A percentile compares a stretch with the other conserved stretches of the same genome.
These are phyloP conservation scores for Nepenthes mirabilis DNA, from an alignment of 148 eudicot genomes.

Conservation along the genomic window DNA sequence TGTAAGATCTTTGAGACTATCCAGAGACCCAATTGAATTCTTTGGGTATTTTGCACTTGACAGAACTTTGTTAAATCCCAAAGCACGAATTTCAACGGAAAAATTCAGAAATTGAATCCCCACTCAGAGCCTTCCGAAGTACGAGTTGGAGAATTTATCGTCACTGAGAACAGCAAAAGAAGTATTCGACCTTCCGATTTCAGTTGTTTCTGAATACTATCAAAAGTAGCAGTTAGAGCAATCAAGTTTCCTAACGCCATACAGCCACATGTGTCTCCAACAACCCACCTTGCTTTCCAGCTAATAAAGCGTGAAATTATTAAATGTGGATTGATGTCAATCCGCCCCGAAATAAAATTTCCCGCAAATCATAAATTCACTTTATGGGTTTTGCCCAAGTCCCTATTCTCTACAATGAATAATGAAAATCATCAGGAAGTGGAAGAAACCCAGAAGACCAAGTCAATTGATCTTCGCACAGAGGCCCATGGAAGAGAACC, in stretches of 20 bases:
- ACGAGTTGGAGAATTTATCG: too few relatives aligned
- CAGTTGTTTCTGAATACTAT: too few relatives aligned
- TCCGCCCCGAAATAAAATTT: background rate
- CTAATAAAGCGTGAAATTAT: background rate
- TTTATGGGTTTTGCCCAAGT: background rate
- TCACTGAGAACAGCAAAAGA: too few relatives aligned
- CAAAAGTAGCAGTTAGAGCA: too few relatives aligned
- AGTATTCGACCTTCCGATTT: too few relatives aligned
- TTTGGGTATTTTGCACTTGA: background rate
- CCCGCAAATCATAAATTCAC: background rate
- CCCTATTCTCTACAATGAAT: background rate
- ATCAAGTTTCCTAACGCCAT: too few relatives aligned
- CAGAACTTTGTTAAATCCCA: too few relatives aligned
- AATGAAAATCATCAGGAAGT: slow-evolving; percentile 10
- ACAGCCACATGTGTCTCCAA: too few relatives aligned
- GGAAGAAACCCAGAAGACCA: slow-evolving; percentile 18
- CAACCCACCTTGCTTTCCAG: slow-evolving; percentile 3
- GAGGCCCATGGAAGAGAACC: slow-evolving; percentile 10
- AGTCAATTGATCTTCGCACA: slow-evolving; percentile 9
- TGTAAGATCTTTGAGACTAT: too few relatives aligned
- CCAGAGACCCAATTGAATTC: background rate
- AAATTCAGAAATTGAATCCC: too few relatives aligned
- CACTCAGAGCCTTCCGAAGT: too few relatives aligned
- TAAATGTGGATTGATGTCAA: background rate
- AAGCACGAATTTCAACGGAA: background rate